Percentiles rank a stretch among this genome's conserved stretches.
phyloP scores from a whole-genome alignment of 2,329 filamentous ascomycete species.

The Dendryphion nanum region DNA sequence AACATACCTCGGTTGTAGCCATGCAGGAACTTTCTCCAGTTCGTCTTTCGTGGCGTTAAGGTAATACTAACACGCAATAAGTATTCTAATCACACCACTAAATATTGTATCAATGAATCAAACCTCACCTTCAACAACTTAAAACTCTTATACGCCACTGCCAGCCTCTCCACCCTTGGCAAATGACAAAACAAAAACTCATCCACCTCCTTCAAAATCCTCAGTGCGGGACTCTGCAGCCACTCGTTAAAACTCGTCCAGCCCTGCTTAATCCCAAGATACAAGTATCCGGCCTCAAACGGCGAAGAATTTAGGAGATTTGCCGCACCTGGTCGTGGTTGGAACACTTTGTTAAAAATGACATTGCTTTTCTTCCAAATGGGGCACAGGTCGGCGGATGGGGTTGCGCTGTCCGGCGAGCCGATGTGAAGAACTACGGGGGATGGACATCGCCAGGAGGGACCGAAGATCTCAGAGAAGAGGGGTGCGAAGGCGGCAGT shows the following conservation, averaged over 20 bases:
- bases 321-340: constrained; percentile 12
- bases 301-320: constrained; percentile 9
- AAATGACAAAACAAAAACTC: constrained; percentile 26
- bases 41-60: constrained; percentile 25
- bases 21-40: constrained; percentile 25
- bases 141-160: constrained; percentile 31
- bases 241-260: constrained; percentile 26
- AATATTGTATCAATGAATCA: not conserved
- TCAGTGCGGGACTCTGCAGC: constrained; percentile 28
- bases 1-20: constrained; percentile 25
- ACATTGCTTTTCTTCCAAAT: constrained; percentile 32
- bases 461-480: constrained; percentile 33
- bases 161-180: constrained; percentile 23
- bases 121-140: constrained; percentile 30
- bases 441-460: constrained; percentile 26
- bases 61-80: constrained; percentile 23
- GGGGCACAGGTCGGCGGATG: constrained; percentile 17
- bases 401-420: constrained; percentile 9
- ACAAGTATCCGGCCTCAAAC: constrained; percentile 28
- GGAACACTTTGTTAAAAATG: constrained; percentile 28
- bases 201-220: constrained; percentile 29
- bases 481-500: constrained; percentile 28
- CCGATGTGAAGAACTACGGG: constrained; percentile 31
- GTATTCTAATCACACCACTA: not conserved
- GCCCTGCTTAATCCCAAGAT: constrained; percentile 27